Percentiles rank a stretch among this genome's conserved stretches.
Evolutionary conservation across 2,329 filamentous ascomycete species (phyloP).

Genomic region (Penicillium digitatum): DNA sequence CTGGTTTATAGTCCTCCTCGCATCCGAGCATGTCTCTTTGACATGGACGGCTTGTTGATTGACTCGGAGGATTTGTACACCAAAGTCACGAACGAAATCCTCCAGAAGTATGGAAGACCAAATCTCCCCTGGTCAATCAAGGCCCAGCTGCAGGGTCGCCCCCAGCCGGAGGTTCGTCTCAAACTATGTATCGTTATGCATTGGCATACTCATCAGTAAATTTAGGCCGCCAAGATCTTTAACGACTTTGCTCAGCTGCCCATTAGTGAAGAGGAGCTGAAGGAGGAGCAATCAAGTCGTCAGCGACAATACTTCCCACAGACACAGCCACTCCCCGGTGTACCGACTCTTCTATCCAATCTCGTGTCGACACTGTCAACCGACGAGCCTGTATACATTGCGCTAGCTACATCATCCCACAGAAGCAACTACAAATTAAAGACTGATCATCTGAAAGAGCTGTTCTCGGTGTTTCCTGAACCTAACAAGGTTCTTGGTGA

Average conservation of each 20-base stretch:
- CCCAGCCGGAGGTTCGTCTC: conserved; percentile 50
- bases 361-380: conserved; percentile 35
- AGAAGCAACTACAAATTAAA: conserved; percentile 71
- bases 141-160: conserved; percentile 73
- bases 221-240: conserved; percentile 58
- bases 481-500: conserved; percentile 80
- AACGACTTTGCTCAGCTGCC: conserved; percentile 82
- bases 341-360: conserved; percentile 59
- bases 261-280: conserved; percentile 66
- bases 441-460: conserved; percentile 52
- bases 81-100: conserved; percentile 72
- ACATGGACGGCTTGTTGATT: conserved; percentile 96
- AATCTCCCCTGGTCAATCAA: conserved; percentile 90
- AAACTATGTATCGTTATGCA: neutral
- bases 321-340: conserved; percentile 74
- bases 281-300: conserved; percentile 55
- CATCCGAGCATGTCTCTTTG: conserved; percentile 88
- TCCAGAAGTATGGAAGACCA: conserved; percentile 69
- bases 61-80: conserved; percentile 92
- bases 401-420: conserved; percentile 79
- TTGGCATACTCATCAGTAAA: conserved; percentile 3
- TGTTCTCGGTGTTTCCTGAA: conserved; percentile 60
- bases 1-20: conserved; percentile 60
- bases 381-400: conserved; percentile 63
- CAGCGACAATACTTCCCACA: conserved; percentile 70